Conservation (phyloP, 2,329 filamentous ascomycete genomes). For the Rhinocladiella similis region DNA sequence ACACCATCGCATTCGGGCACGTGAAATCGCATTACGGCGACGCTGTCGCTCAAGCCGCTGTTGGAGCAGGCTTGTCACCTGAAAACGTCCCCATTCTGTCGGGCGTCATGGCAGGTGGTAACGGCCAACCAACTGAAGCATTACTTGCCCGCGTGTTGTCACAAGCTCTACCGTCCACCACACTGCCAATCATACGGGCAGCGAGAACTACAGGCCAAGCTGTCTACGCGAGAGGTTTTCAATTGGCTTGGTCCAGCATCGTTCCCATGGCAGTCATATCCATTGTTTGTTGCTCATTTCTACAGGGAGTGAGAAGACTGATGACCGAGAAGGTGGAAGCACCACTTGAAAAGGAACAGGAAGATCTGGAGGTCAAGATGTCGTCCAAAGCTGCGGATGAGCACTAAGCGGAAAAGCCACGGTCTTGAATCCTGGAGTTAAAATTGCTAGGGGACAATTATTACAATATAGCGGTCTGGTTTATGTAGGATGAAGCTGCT, state of each 20-base stretch:
- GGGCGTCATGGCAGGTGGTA: too few species aligned
- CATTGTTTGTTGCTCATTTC: too few species aligned
- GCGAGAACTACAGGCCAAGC: too few species aligned
- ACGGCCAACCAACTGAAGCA: too few species aligned
- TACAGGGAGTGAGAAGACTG: too few species aligned
- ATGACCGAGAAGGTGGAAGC: too few species aligned
- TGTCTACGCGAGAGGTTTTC: not conserved
- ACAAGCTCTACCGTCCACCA: not conserved
- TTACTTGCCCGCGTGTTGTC: not conserved
- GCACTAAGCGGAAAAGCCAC: not conserved
- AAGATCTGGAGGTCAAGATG: not conserved
- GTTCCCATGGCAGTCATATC: too few species aligned
- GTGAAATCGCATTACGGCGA: slow-evolving; percentile 42
- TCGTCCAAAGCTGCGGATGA: not conserved
- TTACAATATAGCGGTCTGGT: too few species aligned
- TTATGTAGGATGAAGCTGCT: too few species aligned
- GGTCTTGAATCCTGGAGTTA: too few species aligned
- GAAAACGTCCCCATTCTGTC: slow-evolving; percentile 40
- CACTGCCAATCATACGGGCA: not conserved
- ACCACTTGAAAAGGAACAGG: not conserved
- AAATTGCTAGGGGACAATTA: too few species aligned
- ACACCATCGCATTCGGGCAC: slow-evolving; percentile 54
- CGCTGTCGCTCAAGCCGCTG: slow-evolving; percentile 42
- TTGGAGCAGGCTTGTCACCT: slow-evolving; percentile 43
- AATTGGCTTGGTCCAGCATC: not conserved